Evolutionary conservation across 768 basidiomycete species (phyloP), one percentile per base, ranked within the genome.

Genomic region (Leccinum variicolor): DNA sequence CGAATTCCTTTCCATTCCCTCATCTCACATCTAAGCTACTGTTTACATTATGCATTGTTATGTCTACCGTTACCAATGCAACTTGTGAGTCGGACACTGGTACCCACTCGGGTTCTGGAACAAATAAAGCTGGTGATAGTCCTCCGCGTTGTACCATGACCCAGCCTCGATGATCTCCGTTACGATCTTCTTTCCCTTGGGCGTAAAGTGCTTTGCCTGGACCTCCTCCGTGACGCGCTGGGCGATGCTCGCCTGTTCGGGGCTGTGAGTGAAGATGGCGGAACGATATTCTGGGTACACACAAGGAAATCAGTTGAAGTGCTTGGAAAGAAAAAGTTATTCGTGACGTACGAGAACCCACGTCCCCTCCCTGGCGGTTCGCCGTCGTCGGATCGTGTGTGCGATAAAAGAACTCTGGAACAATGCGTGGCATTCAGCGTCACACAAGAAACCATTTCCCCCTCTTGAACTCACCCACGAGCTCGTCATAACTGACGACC

Each of bases 351-450:
- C 92, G 94, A 28, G 85, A 84, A 19, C 94, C 94, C 3, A 66
- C 68, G 65, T 96, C 93, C 2, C 66, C 78, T 28, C 94, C 94
- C 69, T 96, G 94, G 14, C 79, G 75, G 71, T 96, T 86, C 55
- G 80, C 66, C 0, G 91, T 90, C 43, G 94, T 96, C 3, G 95
- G 92, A 63, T 97, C 94, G 66, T 98, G 95, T 0, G 91, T 92
- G 48, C 96, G 83, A 72, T 94, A 96, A 75, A 96, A 96, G 78
- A 94, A 95, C 73, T 96, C 93, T 87, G 70, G 13, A 29, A 43
- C 1, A 10, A 29, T 36, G 3, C 6, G 9, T 54, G 9, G 6
- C 53, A 41, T 23, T 21, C 14, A 36, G 34, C 13, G 13, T 33
- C 31, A 5, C 33, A 13, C 5, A 13, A 33, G 11, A 31, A 13